Evolutionary conservation across 805 yeast genomes (phyloP).

Genomic region (Scheffersomyces ergatensis): DNA sequence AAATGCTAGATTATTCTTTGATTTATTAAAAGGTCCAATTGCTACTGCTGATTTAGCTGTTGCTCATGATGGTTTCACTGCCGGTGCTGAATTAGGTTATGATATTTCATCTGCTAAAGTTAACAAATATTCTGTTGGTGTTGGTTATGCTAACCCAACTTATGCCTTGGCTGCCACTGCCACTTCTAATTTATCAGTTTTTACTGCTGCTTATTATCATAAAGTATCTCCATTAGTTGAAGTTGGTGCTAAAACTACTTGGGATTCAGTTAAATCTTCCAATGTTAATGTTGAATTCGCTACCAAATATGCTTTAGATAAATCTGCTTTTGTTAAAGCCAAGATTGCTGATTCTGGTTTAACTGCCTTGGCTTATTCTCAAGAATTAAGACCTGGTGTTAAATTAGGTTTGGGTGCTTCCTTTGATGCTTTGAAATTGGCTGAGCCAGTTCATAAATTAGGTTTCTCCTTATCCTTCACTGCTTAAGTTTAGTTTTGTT

Average conservation of each 20-base stretch:
- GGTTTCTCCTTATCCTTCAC: constrained; percentile 93
- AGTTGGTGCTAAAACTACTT: constrained; percentile 97
- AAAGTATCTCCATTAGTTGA: constrained; percentile 86
- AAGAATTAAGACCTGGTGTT: constrained; percentile 93
- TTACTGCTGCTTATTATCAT: constrained; percentile 97
- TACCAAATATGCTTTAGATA: constrained; percentile 89
- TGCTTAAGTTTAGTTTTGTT: constrained; percentile 50
- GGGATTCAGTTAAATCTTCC: constrained; percentile 81
- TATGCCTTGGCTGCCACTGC: constrained; percentile 86
- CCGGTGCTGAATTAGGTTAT: constrained; percentile 96
- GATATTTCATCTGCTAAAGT: constrained; percentile 91
- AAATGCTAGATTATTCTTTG: constrained; percentile 92
- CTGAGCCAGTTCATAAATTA: constrained; percentile 96
- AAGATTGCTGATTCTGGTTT: constrained; percentile 95
- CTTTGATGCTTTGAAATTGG: constrained; percentile 90
- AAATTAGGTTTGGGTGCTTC: constrained; percentile 96
- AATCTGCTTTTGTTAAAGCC: constrained; percentile 88
- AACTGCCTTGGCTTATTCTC: constrained; percentile 91
- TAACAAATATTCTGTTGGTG: constrained; percentile 89
- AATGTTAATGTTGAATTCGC: constrained; percentile 94
- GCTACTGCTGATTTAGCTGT: constrained; percentile 93
- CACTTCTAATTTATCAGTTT: constrained; percentile 80
- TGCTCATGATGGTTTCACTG: constrained; percentile 94
- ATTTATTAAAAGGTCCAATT: constrained; percentile 90
- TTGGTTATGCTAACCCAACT: constrained; percentile 87